Evolutionary conservation across 2,329 filamentous ascomycete species (phyloP).

Genomic region (Aspergillus quadricinctus): DNA sequence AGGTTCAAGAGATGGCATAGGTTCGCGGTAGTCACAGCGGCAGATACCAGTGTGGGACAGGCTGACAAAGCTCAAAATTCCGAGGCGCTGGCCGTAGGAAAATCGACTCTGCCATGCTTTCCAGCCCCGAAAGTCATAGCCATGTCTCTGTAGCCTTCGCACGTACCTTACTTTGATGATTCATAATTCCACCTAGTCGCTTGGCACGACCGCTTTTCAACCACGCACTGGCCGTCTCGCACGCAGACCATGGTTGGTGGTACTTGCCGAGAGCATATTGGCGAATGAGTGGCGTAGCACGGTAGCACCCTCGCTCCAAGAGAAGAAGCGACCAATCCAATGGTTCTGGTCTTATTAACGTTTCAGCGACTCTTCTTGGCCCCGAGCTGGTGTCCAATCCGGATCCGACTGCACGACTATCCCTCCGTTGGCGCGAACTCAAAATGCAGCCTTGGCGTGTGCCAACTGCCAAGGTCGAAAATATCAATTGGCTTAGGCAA

Average conservation of each 20-base stretch:
- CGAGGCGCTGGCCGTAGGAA: neutral
- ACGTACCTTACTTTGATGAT: neutral
- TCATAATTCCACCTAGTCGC: neutral
- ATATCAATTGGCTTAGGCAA: neutral
- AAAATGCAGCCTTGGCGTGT: neutral
- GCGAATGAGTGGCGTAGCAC: neutral
- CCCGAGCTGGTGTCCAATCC: neutral
- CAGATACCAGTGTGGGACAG: neutral
- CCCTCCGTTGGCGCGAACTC: neutral
- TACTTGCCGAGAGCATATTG: neutral
- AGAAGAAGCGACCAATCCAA: neutral
- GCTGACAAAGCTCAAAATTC: neutral
- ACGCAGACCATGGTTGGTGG: neutral
- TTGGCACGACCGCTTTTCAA: neutral
- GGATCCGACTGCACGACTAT: neutral
- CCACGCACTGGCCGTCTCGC: neutral
- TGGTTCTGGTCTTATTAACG: neutral
- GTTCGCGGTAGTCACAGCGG: neutral
- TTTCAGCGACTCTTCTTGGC: neutral
- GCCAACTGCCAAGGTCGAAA: neutral
- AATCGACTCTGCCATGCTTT: too few species aligned
- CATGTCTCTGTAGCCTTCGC: too few species aligned
- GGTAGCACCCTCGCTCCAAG: neutral
- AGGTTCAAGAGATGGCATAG: neutral
- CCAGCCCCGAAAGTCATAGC: neutral